Percentiles rank a stretch among this genome's conserved stretches.
phyloP scores from a whole-genome alignment of 2,329 filamentous ascomycete genomes.

The Sclerotinia sclerotiorum region DNA sequence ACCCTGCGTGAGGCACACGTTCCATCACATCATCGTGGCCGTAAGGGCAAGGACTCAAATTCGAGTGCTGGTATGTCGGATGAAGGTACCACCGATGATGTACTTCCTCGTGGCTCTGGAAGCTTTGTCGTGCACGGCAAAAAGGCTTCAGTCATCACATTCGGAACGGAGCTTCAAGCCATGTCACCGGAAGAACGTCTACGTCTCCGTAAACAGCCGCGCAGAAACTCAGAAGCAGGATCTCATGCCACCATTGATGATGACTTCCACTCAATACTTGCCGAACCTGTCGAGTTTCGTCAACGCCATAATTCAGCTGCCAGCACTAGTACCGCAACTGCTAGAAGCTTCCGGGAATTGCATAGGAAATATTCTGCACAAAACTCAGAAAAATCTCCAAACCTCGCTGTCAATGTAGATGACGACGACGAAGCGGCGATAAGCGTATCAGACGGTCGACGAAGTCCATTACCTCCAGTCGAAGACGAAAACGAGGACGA shows the following conservation, averaged over 20 bases:
- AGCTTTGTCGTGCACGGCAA: constrained; percentile 97
- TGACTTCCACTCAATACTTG: constrained; percentile 55
- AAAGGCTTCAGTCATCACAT: constrained; percentile 96
- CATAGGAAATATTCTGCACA: constrained; percentile 60
- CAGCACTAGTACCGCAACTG: constrained; percentile 66
- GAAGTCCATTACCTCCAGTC: constrained; percentile 56
- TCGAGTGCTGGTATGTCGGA: constrained; percentile 54
- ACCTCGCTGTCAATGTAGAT: constrained; percentile 30
- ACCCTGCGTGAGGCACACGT: constrained; percentile 79
- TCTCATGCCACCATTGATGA: constrained; percentile 39
- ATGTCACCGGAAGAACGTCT: constrained; percentile 73
- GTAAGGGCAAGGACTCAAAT: constrained; percentile 72
- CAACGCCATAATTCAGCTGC: constrained; percentile 60
- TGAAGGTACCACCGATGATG: constrained; percentile 56
- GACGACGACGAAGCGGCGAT: constrained; percentile 60
- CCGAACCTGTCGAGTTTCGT: constrained; percentile 45
- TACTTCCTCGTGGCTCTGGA: constrained; percentile 74
- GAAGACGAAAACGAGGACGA: constrained; percentile 37
- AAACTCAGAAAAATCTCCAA: constrained; percentile 43
- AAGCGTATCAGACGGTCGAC: constrained; percentile 59
- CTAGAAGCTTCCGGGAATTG: constrained; percentile 62
- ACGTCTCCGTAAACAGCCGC: constrained; percentile 57
- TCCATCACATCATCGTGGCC: constrained; percentile 67
- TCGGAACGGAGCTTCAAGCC: constrained; percentile 84
- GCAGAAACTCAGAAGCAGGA: constrained; percentile 41